Evolutionary conservation across 371 early-diverging fungal genomes (phyloP).

Genomic region (Actinomortierella wolfii): DNA sequence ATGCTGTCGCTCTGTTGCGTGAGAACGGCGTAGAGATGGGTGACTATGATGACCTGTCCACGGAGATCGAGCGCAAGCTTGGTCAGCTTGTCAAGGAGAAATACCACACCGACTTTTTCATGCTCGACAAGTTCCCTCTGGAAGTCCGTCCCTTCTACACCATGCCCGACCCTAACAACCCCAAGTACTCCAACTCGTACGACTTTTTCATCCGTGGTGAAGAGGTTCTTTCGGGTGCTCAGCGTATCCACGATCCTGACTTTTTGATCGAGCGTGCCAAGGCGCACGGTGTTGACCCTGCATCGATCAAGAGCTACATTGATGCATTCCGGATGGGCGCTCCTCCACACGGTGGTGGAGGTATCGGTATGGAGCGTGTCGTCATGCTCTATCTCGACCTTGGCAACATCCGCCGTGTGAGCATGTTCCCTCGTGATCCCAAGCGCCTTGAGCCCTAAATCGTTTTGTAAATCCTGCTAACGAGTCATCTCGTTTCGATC

Average conservation of each 20-base stretch:
- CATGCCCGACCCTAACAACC: constrained; percentile 92
- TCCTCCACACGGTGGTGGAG: constrained; percentile 99
- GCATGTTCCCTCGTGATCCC: constrained; percentile 99
- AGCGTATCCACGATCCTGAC: constrained; percentile 96
- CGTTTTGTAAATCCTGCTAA: too few relatives aligned
- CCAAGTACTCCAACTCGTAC: constrained; percentile 97
- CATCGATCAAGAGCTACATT: constrained; percentile 91
- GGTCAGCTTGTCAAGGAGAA: constrained; percentile 95
- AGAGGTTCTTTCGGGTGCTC: constrained; percentile 99
- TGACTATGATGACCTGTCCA: constrained; percentile 94
- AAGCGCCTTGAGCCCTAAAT: constrained; percentile 93
- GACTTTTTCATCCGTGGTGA: constrained; percentile 99
- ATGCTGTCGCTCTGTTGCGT: constrained; percentile 93
- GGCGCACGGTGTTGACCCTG: constrained; percentile 83
- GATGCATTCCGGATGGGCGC: constrained; percentile 99
- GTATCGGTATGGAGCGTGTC: constrained; percentile 97
- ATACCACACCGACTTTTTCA: constrained; percentile 98
- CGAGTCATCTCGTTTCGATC: too few relatives aligned
- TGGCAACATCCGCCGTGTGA: constrained; percentile 96
- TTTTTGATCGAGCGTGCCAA: constrained; percentile 85
- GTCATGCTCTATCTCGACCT: constrained; percentile 97
- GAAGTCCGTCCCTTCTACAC: constrained; percentile 99
- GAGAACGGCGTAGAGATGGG: constrained; percentile 91
- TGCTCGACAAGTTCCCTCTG: constrained; percentile 99
- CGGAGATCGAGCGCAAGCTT: constrained; percentile 92